Percentiles rank a stretch among this genome's conserved stretches.
phyloP scores from a whole-genome alignment of 78 protist genomes.

The Dictyostelium purpureum region DNA sequence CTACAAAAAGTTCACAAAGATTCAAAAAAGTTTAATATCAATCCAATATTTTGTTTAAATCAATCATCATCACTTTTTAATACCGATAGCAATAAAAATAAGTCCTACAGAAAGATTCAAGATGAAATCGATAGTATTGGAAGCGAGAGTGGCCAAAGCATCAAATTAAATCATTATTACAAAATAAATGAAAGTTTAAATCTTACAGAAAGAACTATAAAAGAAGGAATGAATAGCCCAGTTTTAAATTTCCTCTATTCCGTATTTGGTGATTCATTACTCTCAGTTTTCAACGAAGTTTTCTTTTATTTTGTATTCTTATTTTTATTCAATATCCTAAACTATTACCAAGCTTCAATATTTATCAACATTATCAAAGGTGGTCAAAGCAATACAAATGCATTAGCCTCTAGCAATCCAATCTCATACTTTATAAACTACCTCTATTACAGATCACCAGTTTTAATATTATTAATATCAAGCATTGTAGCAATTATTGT shows the following conservation, averaged over 20 bases:
- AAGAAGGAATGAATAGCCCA: background rate
- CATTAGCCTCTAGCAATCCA: background rate
- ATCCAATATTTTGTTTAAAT: slow-evolving; percentile 17
- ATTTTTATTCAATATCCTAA: background rate
- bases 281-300: background rate
- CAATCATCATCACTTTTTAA: background rate
- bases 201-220: background rate
- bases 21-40: background rate
- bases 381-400: background rate
- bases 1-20: background rate
- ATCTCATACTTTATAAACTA: background rate
- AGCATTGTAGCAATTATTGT: slow-evolving; percentile 11
- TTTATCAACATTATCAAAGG: background rate
- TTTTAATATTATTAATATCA: slow-evolving; percentile 19
- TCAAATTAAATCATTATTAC: background rate
- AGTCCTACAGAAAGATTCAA: background rate
- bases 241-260: background rate
- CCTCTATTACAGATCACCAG: slow-evolving; percentile 36
- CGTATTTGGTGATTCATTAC: slow-evolving; percentile 13
- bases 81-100: background rate
- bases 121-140: background rate
- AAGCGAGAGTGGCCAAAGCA: too few relatives aligned
- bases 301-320: background rate
- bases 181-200: background rate
- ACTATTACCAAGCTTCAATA: background rate